Percentiles rank a stretch among this genome's conserved stretches.
Conservation (phyloP, 306 rosid species). For the Trichosanthes truncata region DNA sequence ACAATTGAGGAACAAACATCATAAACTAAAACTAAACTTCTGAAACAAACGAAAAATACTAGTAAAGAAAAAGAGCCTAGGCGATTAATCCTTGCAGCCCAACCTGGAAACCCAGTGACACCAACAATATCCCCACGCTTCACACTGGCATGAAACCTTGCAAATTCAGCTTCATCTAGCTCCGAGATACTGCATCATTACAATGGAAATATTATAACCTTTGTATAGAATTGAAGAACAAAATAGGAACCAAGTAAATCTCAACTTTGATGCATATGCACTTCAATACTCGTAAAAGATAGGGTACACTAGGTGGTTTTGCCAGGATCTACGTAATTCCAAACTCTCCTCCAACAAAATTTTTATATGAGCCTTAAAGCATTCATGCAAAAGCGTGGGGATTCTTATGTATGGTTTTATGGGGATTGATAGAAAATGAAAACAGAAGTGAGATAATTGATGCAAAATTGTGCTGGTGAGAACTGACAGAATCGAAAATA, state of each 20-base stretch:
- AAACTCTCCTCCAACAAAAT: neutral
- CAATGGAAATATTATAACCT: conserved; percentile 10
- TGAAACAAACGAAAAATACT: neutral
- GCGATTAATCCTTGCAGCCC: conserved; percentile 3
- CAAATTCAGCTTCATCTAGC: conserved; percentile 55
- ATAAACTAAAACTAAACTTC: neutral
- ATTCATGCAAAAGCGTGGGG: neutral
- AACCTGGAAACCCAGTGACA: conserved; percentile 81
- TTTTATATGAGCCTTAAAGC: neutral
- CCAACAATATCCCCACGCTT: conserved; percentile 90
- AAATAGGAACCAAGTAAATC: neutral
- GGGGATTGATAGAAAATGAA: neutral
- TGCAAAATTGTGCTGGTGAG: neutral
- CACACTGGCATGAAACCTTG: conserved; percentile 56
- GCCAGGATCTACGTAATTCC: neutral
- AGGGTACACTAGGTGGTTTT: neutral
- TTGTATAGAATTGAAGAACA: neutral
- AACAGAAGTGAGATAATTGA: neutral
- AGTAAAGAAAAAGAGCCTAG: neutral
- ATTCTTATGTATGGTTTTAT: neutral
- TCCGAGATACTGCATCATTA: conserved; percentile 49
- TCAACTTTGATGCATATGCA: neutral
- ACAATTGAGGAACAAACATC: neutral
- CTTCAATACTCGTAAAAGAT: neutral
- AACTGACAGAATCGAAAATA: neutral